phyloP scores from a whole-genome alignment of 2,329 filamentous ascomycete genomes.

The Alternaria brassicae region DNA sequence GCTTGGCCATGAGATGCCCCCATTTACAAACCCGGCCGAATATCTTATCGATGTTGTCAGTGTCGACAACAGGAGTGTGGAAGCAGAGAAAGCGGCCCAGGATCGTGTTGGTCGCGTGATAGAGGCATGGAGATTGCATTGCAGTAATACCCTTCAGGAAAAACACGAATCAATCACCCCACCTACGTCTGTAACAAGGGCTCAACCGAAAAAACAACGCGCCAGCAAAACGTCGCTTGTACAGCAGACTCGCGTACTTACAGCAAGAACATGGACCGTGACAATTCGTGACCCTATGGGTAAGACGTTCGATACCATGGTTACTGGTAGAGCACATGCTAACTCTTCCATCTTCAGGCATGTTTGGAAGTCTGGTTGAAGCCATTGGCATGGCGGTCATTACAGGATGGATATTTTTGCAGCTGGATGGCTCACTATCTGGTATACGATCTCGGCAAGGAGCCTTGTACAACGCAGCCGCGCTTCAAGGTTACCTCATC shows the following conservation, averaged over 20 bases:
- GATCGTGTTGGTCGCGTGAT: slow-evolving; percentile 68
- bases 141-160: slow-evolving; percentile 17
- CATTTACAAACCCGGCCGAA: slow-evolving; percentile 80
- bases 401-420: slow-evolving; percentile 75
- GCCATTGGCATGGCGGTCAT: slow-evolving; percentile 74
- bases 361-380: slow-evolving; percentile 73
- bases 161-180: slow-evolving; percentile 14
- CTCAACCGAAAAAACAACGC: slow-evolving; percentile 18
- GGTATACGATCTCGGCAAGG: slow-evolving; percentile 78
- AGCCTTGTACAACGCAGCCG: slow-evolving; percentile 73
- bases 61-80: slow-evolving; percentile 72
- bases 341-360: slow-evolving; percentile 32
- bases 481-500: slow-evolving; percentile 77
- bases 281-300: slow-evolving; percentile 81
- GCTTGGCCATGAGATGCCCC: slow-evolving; percentile 67
- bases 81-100: slow-evolving; percentile 67
- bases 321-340: background rate
- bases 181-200: slow-evolving; percentile 3
- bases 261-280: slow-evolving; percentile 71
- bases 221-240: slow-evolving; percentile 63
- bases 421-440: slow-evolving; percentile 68
- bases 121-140: slow-evolving; percentile 61
- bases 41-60: slow-evolving; percentile 77
- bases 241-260: slow-evolving; percentile 71
- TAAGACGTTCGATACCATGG: background rate